phyloP scores from a whole-genome alignment of 2,329 filamentous ascomycete genomes.

The Pseudocercospora cruenta region DNA sequence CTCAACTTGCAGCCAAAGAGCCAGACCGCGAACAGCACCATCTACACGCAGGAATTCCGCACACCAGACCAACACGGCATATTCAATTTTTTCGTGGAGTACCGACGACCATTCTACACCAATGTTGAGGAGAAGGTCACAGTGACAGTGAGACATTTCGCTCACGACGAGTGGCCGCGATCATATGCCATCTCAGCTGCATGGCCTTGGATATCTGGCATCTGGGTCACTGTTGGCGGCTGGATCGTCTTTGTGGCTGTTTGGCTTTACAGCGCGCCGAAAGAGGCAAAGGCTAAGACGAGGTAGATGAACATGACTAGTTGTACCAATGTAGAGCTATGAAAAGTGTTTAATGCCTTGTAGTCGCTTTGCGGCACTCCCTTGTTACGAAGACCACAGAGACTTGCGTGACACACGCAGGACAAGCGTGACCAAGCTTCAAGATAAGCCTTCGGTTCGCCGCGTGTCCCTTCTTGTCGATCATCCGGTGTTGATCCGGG shows the following conservation, averaged over 20 bases:
- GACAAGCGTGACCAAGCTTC: not conserved
- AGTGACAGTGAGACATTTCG: slow-evolving; percentile 93
- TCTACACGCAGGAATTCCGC: slow-evolving; percentile 75
- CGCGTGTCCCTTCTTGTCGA: not conserved
- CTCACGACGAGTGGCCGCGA: slow-evolving; percentile 93
- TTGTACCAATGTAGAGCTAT: slow-evolving; percentile 8
- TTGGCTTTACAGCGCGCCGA: slow-evolving; percentile 79
- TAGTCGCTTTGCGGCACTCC: not conserved
- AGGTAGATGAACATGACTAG: slow-evolving; percentile 19
- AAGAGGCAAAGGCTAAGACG: slow-evolving; percentile 42
- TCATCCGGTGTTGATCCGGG: not conserved
- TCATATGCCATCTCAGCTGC: slow-evolving; percentile 87
- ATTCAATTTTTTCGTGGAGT: slow-evolving; percentile 97
- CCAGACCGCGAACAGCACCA: slow-evolving; percentile 67
- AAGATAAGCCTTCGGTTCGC: not conserved
- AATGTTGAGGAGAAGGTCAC: slow-evolving; percentile 92
- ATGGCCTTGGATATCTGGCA: slow-evolving; percentile 92
- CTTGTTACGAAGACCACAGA: not conserved
- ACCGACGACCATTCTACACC: slow-evolving; percentile 90
- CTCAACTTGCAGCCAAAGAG: slow-evolving; percentile 65
- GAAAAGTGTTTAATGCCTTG: slow-evolving; percentile 6
- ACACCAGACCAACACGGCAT: slow-evolving; percentile 97
- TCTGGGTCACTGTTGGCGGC: slow-evolving; percentile 79
- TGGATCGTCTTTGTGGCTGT: slow-evolving; percentile 84
- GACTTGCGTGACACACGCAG: not conserved